Evolutionary conservation across 2,329 filamentous ascomycete genomes (phyloP), one percentile per base, ranked within the genome.

Genomic region (Penicillium hesseltinei): DNA sequence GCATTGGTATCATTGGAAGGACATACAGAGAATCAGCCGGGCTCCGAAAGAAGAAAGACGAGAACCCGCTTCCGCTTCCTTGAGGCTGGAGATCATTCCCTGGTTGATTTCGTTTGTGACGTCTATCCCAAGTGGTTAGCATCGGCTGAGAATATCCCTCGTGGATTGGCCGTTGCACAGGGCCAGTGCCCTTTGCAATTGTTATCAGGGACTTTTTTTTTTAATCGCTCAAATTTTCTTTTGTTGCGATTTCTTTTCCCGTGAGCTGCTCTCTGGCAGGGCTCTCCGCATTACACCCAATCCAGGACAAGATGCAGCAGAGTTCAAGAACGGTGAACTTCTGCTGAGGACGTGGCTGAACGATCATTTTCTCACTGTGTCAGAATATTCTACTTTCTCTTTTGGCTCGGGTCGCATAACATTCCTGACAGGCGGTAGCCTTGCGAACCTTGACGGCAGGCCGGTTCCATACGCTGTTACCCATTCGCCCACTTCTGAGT

Each of bases 241-340:
- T 54, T 65, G 27, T 58, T 59, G 64, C 61, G 60, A 55, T 56
- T 61, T 62, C 56, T 62, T 62, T 61, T 52, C 61, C 66, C 65
- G 62, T 62, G 68, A 70, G 71, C 67, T 66, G 73, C 72, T 74
- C 72, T 74, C 73, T 62, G 72, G 71, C 64, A 76, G 74, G 67
- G 72, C 71, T 70, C 72, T 73, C 67, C 71, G 70, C 70, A 71
- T 73, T 68, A 66, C 69, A 73, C 71, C 66, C 66, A 63, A 71
- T 64, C 66, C 68, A 69, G 70, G 73, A 66, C 74, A 77, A 77
- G 68, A 77, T 77, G 75, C 75, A 75, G 75, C 74, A 75, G 69
- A 73, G 69, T 73, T 72, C 72, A 73, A 75, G 68, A 71, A 66
- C 69, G 54, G 66, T 69, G 66, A 65, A 70, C 68, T 70, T 70